Evolutionary conservation across 2,329 filamentous ascomycete species (phyloP).

Genomic region (Epichloe brachyelytri): DNA sequence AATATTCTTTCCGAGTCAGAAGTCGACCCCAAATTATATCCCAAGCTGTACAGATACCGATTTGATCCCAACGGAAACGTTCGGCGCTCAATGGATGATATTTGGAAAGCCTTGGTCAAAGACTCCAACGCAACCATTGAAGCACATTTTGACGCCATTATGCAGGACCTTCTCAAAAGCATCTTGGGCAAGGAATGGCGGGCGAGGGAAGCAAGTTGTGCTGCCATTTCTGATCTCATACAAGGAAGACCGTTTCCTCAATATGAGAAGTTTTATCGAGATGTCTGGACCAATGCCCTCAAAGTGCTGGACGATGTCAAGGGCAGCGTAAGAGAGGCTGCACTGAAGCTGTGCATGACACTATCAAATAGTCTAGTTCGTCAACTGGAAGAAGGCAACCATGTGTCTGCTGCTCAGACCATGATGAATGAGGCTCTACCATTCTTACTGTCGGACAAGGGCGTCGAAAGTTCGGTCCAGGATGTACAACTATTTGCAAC

Average conservation of each 20-base stretch:
- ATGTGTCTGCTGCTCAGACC: constrained; percentile 53
- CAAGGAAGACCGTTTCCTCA: constrained; percentile 63
- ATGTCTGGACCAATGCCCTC: constrained; percentile 76
- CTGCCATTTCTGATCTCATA: constrained; percentile 76
- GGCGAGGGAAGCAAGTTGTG: constrained; percentile 81
- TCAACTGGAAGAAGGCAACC: constrained; percentile 67
- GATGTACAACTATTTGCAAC: constrained; percentile 78
- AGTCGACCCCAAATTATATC: constrained; percentile 86
- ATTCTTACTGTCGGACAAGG: constrained; percentile 79
- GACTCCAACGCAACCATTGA: constrained; percentile 68
- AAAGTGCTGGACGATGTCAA: constrained; percentile 96
- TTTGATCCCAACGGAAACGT: constrained; percentile 94
- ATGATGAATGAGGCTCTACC: constrained; percentile 83
- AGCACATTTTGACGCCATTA: constrained; percentile 74
- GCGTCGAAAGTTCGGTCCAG: constrained; percentile 75
- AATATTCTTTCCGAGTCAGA: constrained; percentile 80
- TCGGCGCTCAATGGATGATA: constrained; percentile 90
- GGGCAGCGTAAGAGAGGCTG: constrained; percentile 69
- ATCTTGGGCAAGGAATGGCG: constrained; percentile 89
- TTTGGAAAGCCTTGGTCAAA: constrained; percentile 93
- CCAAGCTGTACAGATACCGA: constrained; percentile 85
- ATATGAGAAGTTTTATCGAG: constrained; percentile 73
- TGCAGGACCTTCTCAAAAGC: constrained; percentile 73
- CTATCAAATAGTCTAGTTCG: constrained; percentile 78
- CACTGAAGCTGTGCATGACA: constrained; percentile 67